phyloP scores from a whole-genome alignment of 352 stramenopile genomes.

The Pythium chondricola region DNA sequence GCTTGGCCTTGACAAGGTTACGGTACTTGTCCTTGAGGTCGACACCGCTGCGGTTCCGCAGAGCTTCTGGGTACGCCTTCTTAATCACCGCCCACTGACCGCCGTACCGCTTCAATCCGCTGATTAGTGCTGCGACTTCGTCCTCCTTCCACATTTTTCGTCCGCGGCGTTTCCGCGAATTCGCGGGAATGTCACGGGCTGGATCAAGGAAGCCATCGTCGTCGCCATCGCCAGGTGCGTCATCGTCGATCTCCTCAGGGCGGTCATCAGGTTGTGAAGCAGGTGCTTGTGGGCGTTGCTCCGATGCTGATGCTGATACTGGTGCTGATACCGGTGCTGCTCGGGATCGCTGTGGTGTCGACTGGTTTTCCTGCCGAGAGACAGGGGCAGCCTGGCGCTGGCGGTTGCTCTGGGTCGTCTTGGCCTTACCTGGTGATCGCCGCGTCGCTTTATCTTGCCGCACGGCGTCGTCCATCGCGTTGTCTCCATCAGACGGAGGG shows the following conservation, averaged over 20 bases:
- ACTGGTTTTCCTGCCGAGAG: background rate
- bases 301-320: background rate
- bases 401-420: no score
- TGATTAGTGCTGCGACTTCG: conserved; percentile 50
- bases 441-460: conserved; percentile 17
- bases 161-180: background rate
- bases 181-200: background rate
- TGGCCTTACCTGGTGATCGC: conserved; percentile 8
- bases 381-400: background rate
- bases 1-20: conserved; percentile 51
- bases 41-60: conserved; percentile 56
- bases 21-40: conserved; percentile 85
- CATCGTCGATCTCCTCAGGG: conserved; percentile 13
- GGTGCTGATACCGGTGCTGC: background rate
- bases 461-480: conserved; percentile 20
- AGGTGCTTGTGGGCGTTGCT: background rate
- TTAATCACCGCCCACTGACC: conserved; percentile 66
- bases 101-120: conserved; percentile 50
- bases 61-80: conserved; percentile 33
- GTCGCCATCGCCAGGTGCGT: background rate
- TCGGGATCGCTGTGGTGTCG: background rate
- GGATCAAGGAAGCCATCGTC: conserved; percentile 15
- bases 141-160: conserved; percentile 41
- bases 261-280: background rate
- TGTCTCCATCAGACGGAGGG: conserved; percentile 8